phyloP scores from a whole-genome alignment of 495 filamentous ascomycete genomes.

The Elasticomyces elasticus region DNA sequence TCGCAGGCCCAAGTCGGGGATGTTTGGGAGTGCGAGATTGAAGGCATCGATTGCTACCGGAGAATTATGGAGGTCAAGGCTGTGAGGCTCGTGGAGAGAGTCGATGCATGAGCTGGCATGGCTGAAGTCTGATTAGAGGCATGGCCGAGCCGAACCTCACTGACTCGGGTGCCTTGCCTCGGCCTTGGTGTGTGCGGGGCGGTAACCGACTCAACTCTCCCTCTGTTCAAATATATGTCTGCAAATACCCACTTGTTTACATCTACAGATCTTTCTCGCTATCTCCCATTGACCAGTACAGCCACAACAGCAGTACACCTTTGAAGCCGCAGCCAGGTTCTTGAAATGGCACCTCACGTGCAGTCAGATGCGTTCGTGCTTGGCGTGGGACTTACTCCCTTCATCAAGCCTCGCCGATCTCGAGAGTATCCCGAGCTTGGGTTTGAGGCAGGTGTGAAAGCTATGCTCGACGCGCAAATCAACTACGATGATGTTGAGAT shows the following conservation, averaged over 20 bases:
- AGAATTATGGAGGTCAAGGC: constrained; percentile 9
- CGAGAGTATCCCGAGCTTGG: too few species aligned
- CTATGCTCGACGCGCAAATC: constrained; percentile 88
- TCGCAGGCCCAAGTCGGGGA: constrained; percentile 20
- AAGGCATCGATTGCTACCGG: constrained; percentile 16
- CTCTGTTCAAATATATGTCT: not conserved
- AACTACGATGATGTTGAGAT: constrained; percentile 95
- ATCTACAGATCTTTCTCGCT: not conserved
- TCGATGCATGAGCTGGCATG: not conserved
- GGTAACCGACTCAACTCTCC: not conserved
- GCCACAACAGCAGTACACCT: too few species aligned
- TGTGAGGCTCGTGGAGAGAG: constrained; percentile 15
- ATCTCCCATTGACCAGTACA: not conserved
- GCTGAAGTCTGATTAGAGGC: not conserved
- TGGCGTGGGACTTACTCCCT: not conserved
- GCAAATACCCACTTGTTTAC: not conserved
- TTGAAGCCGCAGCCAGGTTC: too few species aligned
- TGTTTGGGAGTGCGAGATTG: constrained; percentile 27
- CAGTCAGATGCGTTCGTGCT: not conserved
- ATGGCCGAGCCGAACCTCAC: not conserved
- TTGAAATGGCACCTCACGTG: not conserved
- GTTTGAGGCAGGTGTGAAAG: constrained; percentile 92
- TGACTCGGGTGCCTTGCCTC: not conserved
- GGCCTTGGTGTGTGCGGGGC: not conserved
- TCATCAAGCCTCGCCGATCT: not conserved